Conservation (phyloP, 73 alveolate genomes). For the Paramecium pentaurelia region DNA sequence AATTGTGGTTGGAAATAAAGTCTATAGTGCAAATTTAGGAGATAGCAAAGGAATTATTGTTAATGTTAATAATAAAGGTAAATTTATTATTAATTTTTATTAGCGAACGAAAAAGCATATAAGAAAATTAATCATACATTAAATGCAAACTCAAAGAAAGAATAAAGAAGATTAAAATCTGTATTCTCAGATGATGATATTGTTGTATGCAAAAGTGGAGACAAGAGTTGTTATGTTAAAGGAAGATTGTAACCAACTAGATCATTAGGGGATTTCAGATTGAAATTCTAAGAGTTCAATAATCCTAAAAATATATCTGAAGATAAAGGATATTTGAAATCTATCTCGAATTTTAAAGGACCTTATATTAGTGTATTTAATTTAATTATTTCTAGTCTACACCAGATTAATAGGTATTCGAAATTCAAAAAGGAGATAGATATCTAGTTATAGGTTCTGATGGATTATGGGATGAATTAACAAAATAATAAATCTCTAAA, state of each 20-base stretch:
- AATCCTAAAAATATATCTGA: slow-evolving; percentile 59
- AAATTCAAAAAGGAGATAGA: slow-evolving; percentile 76
- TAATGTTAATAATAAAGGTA: slow-evolving; percentile 61
- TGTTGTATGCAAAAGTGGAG: slow-evolving; percentile 71
- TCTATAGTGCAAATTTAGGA: slow-evolving; percentile 91
- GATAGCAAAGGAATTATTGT: slow-evolving; percentile 92
- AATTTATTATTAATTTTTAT: not conserved
- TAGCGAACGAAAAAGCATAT: slow-evolving; percentile 64
- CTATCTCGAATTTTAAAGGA: slow-evolving; percentile 76
- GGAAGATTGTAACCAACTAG: slow-evolving; percentile 95
- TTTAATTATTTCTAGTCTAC: not conserved
- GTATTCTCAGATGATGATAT: slow-evolving; percentile 83
- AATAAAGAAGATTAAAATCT: slow-evolving; percentile 80
- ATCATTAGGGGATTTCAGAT: slow-evolving; percentile 90
- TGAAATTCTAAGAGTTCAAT: slow-evolving; percentile 78
- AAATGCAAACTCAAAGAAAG: slow-evolving; percentile 79
- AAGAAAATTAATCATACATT: slow-evolving; percentile 60
- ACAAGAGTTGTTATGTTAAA: slow-evolving; percentile 87
- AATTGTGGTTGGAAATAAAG: slow-evolving; percentile 73
- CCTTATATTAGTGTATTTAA: slow-evolving; percentile 71
- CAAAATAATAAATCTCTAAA: slow-evolving; percentile 69
- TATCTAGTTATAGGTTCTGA: slow-evolving; percentile 84
- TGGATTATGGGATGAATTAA: slow-evolving; percentile 95
- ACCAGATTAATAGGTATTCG: slow-evolving; percentile 77
- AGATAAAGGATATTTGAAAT: slow-evolving; percentile 63